phyloP scores from a whole-genome alignment of 2,329 filamentous ascomycete genomes.

The Diaporthe destruens region DNA sequence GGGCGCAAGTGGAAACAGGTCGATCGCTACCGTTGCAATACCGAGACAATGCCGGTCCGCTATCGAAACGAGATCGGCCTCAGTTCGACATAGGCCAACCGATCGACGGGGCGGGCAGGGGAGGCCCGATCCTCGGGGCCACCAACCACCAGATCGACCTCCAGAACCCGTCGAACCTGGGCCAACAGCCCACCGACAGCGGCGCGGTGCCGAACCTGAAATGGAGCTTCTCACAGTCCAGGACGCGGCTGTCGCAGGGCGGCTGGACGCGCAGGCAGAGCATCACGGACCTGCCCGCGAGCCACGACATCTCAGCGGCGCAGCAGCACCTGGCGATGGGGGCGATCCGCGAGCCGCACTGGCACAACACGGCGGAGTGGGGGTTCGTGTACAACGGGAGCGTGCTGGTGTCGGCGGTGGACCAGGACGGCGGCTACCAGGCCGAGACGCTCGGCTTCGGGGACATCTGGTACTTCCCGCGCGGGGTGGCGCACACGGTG shows the following conservation, averaged over 20 bases:
- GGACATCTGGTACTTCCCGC: conserved; percentile 78
- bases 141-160: conserved; percentile 73
- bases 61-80: not conserved
- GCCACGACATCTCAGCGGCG: conserved; percentile 75
- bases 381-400: conserved; percentile 71
- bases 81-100: conserved; percentile 66
- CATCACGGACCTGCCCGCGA: conserved; percentile 74
- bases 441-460: conserved; percentile 69
- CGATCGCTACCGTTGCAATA: not conserved
- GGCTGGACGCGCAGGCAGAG: conserved; percentile 77
- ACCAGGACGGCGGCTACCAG: conserved; percentile 70
- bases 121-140: conserved; percentile 66
- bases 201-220: conserved; percentile 76
- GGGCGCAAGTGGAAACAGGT: not conserved
- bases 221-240: conserved; percentile 77
- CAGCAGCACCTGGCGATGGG: conserved; percentile 78
- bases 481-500: conserved; percentile 73
- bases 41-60: not conserved
- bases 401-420: conserved; percentile 70
- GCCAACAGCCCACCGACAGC: conserved; percentile 70
- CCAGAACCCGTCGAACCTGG: conserved; percentile 74
- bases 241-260: conserved; percentile 70
- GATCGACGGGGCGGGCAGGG: conserved; percentile 68
- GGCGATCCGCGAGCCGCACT: conserved; percentile 74
- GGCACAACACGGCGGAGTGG: conserved; percentile 78